These are phyloP conservation scores for Pichia kudriavzevii DNA, from an alignment of 1,139 yeast genomes.

Conservation along the genomic window DNA sequence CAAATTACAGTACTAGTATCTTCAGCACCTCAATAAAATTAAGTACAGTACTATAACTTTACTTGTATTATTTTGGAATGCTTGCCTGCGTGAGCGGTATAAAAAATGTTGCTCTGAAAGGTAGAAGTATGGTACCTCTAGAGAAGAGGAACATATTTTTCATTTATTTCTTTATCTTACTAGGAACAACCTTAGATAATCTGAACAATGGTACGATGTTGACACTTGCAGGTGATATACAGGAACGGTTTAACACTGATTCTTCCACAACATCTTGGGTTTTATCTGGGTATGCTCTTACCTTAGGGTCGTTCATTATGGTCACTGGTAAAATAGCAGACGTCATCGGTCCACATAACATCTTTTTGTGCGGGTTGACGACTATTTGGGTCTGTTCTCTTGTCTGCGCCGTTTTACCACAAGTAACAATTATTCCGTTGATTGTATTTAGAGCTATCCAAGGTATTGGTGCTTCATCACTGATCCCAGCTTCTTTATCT, in stretches of 20 bases:
- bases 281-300: conserved; percentile 32
- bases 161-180: conserved; percentile 14
- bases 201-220: conserved; percentile 28
- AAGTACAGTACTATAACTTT: no score
- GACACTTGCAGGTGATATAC: conserved; percentile 22
- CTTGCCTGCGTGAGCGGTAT: no score
- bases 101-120: no score
- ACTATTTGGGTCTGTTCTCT: conserved; percentile 25
- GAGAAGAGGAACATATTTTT: conserved; percentile 16
- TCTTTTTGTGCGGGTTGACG: conserved; percentile 21
- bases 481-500: conserved; percentile 29
- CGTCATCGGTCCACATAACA: conserved; percentile 29
- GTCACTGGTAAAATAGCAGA: conserved; percentile 33
- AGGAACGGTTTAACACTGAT: conserved; percentile 21
- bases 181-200: conserved; percentile 23
- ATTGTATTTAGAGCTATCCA: conserved; percentile 33
- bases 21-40: no score
- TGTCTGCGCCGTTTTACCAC: conserved; percentile 19
- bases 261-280: conserved; percentile 30
- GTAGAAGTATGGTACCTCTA: conserved; percentile 16
- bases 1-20: no score
- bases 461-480: conserved; percentile 31
- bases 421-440: conserved; percentile 22
- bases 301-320: conserved; percentile 32
- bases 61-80: no score